A percentile compares a stretch with the other conserved stretches of the same genome.
Conservation (phyloP, 2,329 filamentous ascomycete species). For the Ascochyta clinopodiicola region DNA sequence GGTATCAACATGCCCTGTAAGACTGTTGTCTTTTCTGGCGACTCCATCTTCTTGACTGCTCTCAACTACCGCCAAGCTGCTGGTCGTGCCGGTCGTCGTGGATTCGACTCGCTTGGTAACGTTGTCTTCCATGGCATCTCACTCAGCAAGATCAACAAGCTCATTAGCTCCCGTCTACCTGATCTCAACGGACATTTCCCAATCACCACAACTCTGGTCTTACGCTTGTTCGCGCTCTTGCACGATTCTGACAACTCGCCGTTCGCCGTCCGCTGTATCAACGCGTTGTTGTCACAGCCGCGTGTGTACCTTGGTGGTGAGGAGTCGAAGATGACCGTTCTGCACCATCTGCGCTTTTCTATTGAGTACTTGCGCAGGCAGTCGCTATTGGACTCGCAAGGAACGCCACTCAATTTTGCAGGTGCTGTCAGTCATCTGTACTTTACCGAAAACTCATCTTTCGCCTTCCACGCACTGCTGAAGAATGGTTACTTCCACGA, state of each 20-base stretch:
- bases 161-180: slow-evolving; percentile 76
- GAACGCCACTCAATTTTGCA: slow-evolving; percentile 74
- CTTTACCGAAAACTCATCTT: slow-evolving; percentile 76
- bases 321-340: slow-evolving; percentile 70
- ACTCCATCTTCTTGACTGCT: slow-evolving; percentile 74
- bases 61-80: slow-evolving; percentile 79
- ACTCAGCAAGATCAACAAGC: slow-evolving; percentile 66
- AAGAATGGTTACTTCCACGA: slow-evolving; percentile 73
- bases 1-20: slow-evolving; percentile 79
- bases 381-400: slow-evolving; percentile 65
- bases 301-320: slow-evolving; percentile 74
- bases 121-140: slow-evolving; percentile 76
- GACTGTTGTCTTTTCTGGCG: slow-evolving; percentile 77
- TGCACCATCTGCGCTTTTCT: slow-evolving; percentile 80
- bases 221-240: slow-evolving; percentile 72
- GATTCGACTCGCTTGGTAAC: slow-evolving; percentile 81
- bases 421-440: slow-evolving; percentile 75
- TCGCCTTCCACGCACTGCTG: slow-evolving; percentile 77
- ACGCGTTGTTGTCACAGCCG: slow-evolving; percentile 72
- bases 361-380: slow-evolving; percentile 79
- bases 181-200: slow-evolving; percentile 80
- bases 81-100: slow-evolving; percentile 78
- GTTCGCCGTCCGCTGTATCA: slow-evolving; percentile 68
- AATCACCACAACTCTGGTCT: slow-evolving; percentile 73
- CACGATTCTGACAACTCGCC: slow-evolving; percentile 68